A percentile compares a stretch with the other conserved stretches of the same genome.
Conservation (phyloP, 2,329 filamentous ascomycete species). For the Aspergillus carbonarius region DNA sequence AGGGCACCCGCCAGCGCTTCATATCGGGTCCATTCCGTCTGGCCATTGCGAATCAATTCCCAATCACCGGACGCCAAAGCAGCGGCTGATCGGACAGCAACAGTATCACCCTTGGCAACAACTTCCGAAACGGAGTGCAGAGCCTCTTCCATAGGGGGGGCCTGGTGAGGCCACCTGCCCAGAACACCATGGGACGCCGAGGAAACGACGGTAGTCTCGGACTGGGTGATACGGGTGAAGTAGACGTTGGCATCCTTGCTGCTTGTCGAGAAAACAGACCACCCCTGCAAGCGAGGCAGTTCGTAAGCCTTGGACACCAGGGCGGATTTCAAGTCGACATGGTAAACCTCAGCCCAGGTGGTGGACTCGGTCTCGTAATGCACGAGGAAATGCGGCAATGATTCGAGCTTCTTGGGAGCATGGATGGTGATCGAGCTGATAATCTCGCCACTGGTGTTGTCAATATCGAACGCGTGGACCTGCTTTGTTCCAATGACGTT, state of each 20-base stretch:
- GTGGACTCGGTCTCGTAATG: slow-evolving; percentile 69
- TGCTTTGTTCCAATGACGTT: slow-evolving; percentile 47
- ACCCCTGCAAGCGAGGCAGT: slow-evolving; percentile 68
- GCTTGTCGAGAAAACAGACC: slow-evolving; percentile 75
- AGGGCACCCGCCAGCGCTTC: slow-evolving; percentile 81
- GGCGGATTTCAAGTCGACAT: slow-evolving; percentile 70
- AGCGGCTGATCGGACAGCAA: slow-evolving; percentile 75
- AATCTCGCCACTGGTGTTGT: slow-evolving; percentile 41
- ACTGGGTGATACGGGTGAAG: slow-evolving; percentile 77
- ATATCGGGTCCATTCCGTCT: slow-evolving; percentile 72
- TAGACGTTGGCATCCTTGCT: slow-evolving; percentile 78
- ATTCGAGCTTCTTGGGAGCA: slow-evolving; percentile 69
- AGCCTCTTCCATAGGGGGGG: slow-evolving; percentile 47
- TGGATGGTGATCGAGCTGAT: slow-evolving; percentile 65
- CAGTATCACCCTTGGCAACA: slow-evolving; percentile 68
- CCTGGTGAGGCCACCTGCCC: slow-evolving; percentile 67
- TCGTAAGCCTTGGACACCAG: slow-evolving; percentile 75
- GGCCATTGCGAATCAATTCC: slow-evolving; percentile 80
- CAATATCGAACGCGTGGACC: slow-evolving; percentile 38
- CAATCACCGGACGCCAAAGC: slow-evolving; percentile 69
- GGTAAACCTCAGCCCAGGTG: slow-evolving; percentile 83
- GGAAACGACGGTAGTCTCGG: slow-evolving; percentile 71
- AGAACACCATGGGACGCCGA: slow-evolving; percentile 75
- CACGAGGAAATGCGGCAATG: slow-evolving; percentile 79
- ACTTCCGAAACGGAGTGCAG: slow-evolving; percentile 79